A percentile compares a stretch with the other conserved stretches of the same genome.
These are phyloP conservation scores for Tricladium varicosporioides DNA, from an alignment of 2,329 filamentous ascomycete species.

Conservation along the genomic window DNA sequence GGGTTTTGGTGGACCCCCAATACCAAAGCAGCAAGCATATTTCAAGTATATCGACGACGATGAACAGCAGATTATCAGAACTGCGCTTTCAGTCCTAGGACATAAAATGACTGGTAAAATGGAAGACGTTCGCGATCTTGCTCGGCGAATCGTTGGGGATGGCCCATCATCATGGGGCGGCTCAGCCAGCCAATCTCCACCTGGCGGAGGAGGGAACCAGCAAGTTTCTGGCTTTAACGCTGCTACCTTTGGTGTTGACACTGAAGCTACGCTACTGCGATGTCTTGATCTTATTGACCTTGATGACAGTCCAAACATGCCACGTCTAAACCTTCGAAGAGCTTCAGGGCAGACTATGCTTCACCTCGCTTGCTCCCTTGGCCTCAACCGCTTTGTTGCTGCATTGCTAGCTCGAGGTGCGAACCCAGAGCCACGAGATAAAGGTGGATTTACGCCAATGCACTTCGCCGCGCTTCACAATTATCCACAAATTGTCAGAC, in stretches of 20 bases:
- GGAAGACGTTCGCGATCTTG: slow-evolving; percentile 60
- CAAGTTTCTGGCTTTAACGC: slow-evolving; percentile 42
- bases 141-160: slow-evolving; percentile 56
- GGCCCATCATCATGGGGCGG: slow-evolving; percentile 49
- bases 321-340: slow-evolving; percentile 63
- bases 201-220: slow-evolving; percentile 44
- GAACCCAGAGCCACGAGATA: slow-evolving; percentile 71
- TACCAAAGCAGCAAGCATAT: slow-evolving; percentile 47
- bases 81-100: slow-evolving; percentile 62
- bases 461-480: slow-evolving; percentile 78
- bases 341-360: slow-evolving; percentile 77
- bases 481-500: slow-evolving; percentile 72
- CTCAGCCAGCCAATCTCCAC: slow-evolving; percentile 40
- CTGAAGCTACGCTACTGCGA: slow-evolving; percentile 54
- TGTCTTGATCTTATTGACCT: slow-evolving; percentile 78
- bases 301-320: slow-evolving; percentile 67
- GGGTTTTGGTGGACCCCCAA: slow-evolving; percentile 39
- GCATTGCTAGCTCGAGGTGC: slow-evolving; percentile 76
- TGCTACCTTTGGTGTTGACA: slow-evolving; percentile 33
- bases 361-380: slow-evolving; percentile 73
- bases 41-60: slow-evolving; percentile 77
- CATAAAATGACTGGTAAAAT: slow-evolving; percentile 63
- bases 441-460: slow-evolving; percentile 77
- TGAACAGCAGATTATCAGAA: slow-evolving; percentile 65
- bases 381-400: slow-evolving; percentile 72